These are phyloP conservation scores for Ceratorhiza oryzae-sativae DNA, from an alignment of 1,284 basidiomycete genomes.

Conservation along the genomic window DNA sequence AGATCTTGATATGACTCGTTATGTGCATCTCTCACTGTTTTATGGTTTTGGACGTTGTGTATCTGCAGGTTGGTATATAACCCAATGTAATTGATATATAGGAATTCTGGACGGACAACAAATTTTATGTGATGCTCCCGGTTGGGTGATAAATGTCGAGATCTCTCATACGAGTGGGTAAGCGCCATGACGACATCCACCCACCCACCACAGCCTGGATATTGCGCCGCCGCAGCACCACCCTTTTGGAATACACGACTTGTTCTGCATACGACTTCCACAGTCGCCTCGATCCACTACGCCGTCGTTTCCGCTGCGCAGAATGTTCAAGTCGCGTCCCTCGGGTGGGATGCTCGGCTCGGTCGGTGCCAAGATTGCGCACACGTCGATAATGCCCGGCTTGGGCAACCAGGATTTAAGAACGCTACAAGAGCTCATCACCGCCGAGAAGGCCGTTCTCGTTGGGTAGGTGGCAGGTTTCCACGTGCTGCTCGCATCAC, in stretches of 20 bases:
- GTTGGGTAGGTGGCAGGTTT: slow-evolving; percentile 54
- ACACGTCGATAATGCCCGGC: slow-evolving; percentile 80
- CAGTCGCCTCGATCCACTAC: slow-evolving; percentile 1
- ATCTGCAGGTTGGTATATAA: neutral
- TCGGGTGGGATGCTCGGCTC: slow-evolving; percentile 42
- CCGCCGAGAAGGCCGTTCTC: slow-evolving; percentile 84
- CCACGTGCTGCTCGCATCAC: neutral
- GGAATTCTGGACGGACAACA: neutral
- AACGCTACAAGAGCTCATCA: slow-evolving; percentile 87
- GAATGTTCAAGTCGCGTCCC: slow-evolving; percentile 36
- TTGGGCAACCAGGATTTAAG: slow-evolving; percentile 85
- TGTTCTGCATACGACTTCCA: slow-evolving; percentile 2
- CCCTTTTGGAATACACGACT: neutral
- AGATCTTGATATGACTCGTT: slow-evolving; percentile 20
- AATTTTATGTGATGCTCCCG: neutral
- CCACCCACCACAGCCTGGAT: neutral
- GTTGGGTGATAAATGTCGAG: neutral
- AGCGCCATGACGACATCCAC: neutral
- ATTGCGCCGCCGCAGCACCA: slow-evolving; percentile 19
- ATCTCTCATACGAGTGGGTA: neutral
- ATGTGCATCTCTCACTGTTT: slow-evolving; percentile 4
- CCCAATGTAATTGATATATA: slow-evolving; percentile 19
- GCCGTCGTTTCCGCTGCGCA: slow-evolving; percentile 25
- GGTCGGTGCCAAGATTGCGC: slow-evolving; percentile 75
- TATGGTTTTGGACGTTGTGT: neutral